These are phyloP conservation scores for Zopfia rhizophila DNA, from an alignment of 2,329 filamentous ascomycete genomes.

Conservation along the genomic window DNA sequence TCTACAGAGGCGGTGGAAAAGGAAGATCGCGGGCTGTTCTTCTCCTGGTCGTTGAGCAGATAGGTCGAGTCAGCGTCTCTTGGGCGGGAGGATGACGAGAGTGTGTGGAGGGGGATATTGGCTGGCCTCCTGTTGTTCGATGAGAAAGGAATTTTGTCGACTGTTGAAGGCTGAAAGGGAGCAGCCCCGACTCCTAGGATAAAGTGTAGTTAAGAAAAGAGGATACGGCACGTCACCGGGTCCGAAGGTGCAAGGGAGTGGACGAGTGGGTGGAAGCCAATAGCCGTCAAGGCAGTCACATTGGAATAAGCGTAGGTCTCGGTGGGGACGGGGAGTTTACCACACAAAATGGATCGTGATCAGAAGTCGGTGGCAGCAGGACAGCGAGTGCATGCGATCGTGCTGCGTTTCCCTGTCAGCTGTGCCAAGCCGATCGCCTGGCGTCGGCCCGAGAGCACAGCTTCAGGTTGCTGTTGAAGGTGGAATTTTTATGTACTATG, in stretches of 20 bases:
- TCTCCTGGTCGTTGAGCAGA: conserved; percentile 59
- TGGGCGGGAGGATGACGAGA: conserved; percentile 61
- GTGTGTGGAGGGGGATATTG: conserved; percentile 87
- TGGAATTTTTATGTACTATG: too few relatives aligned
- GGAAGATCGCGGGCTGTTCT: conserved; percentile 64
- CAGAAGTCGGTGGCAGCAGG: conserved; percentile 27
- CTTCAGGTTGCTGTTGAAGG: too few relatives aligned
- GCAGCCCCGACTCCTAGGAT: conserved; percentile 41
- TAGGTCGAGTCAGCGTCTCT: conserved; percentile 52
- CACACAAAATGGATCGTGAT: conserved; percentile 39
- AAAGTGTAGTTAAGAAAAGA: not conserved
- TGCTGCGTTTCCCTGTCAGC: conserved; percentile 10
- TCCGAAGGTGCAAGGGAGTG: conserved; percentile 12
- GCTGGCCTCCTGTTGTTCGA: conserved; percentile 74
- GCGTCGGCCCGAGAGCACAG: conserved; percentile 16
- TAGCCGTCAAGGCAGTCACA: conserved; percentile 49
- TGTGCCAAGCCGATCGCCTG: conserved; percentile 18
- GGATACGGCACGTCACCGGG: conserved; percentile 45
- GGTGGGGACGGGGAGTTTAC: conserved; percentile 32
- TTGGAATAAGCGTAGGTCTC: conserved; percentile 34
- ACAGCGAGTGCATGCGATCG: conserved; percentile 10
- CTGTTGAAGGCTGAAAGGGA: conserved; percentile 73
- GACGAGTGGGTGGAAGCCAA: conserved; percentile 26
- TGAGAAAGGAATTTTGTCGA: conserved; percentile 86
- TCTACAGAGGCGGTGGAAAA: conserved; percentile 64